phyloP scores from a whole-genome alignment of 169 alveolate species.

The Sarcocystis neurona region DNA sequence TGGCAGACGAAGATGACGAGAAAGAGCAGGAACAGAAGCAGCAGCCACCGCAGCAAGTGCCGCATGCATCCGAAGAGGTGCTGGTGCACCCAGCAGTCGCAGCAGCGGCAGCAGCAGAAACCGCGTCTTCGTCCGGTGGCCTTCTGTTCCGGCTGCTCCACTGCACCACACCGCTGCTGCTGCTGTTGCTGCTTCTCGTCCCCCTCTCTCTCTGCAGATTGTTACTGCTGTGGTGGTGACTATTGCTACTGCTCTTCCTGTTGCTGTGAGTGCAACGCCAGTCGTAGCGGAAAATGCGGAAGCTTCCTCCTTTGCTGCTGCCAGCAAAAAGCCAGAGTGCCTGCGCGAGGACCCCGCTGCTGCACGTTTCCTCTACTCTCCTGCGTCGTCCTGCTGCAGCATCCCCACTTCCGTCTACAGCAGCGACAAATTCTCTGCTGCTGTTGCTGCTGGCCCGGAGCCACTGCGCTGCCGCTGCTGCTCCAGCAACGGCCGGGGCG shows the following conservation, averaged over 20 bases:
- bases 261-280: constrained; percentile 60
- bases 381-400: no score
- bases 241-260: constrained; percentile 24
- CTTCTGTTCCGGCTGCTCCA: no score
- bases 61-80: neutral
- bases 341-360: constrained; percentile 52
- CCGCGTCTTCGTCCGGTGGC: no score
- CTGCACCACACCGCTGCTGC: neutral
- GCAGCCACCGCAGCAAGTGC: neutral
- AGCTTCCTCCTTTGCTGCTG: constrained; percentile 47
- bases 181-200: neutral
- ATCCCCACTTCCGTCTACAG: neutral
- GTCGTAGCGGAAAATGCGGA: constrained; percentile 42
- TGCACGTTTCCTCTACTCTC: neutral
- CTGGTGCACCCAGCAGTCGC: neutral
- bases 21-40: neutral
- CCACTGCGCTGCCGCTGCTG: no score
- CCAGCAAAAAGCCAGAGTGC: constrained; percentile 64
- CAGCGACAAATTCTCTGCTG: no score
- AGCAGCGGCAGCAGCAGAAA: neutral
- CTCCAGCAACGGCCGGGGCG: no score
- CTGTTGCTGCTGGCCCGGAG: no score
- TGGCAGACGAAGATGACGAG: neutral
- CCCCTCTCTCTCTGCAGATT: neutral
- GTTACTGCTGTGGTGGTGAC: constrained; percentile 30